Evolutionary conservation across 2,329 filamentous ascomycete genomes (phyloP), one percentile per base, ranked within the genome.

Genomic region (Cercospora canescens): DNA sequence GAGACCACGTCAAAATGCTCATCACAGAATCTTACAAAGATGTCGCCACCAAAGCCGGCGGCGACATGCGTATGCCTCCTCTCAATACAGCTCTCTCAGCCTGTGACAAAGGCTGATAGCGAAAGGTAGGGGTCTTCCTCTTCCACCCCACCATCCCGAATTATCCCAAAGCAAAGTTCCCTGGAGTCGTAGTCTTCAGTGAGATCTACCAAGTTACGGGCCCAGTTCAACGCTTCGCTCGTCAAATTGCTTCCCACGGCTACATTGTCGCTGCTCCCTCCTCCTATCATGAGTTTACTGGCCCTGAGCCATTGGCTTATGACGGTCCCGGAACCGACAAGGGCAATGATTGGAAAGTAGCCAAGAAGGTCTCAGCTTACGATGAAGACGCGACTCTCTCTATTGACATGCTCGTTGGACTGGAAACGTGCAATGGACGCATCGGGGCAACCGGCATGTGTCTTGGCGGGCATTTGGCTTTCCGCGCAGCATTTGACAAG

Each of bases 201-300:
- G 94, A 97, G 81, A 97, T 97, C 74, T 97, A 97, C 76, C 55
- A 54, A 94, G 94, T 97, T 18, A 96, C 94, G 65, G 94, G 94
- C 1, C 94, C 94, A 1, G 94, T 97, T 28, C 87, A 90, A 67
- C 89, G 94, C 61, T 97, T 97, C 75, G 93, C 92, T 60, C 89
- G 94, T 67, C 93, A 97, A 78, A 97, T 97, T 73, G 92, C 93
- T 41, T 91, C 92, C 2, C 92, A 96, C 71, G 94, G 94, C 74
- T 97, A 96, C 82, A 96, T 97, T 72, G 93, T 94, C 71, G 94
- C 91, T 9, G 93, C 93, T 0, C 93, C 93, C 0, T 95, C 91
- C 37, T 94, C 90, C 34, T 97, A 97, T 80, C 94, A 97, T 77
- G 94, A 97, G 79, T 97, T 97, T 80, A 92, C 89, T 1, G 91